Conservation (phyloP, 768 basidiomycete species). For the Trametes cinnabarina region DNA sequence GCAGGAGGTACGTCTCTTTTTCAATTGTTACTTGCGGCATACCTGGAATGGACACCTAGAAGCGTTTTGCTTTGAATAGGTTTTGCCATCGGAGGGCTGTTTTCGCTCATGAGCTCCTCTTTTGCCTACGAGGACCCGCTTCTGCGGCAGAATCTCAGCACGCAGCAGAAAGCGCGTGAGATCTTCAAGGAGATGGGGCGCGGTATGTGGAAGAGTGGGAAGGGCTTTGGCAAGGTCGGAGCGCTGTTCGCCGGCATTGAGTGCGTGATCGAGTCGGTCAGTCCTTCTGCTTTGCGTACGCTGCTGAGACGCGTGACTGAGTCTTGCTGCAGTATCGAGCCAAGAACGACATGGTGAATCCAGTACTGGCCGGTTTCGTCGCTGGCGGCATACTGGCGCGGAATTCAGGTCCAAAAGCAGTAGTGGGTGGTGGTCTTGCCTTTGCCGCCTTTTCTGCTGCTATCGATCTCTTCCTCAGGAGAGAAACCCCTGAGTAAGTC, state of each 20-base stretch:
- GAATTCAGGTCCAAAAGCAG: conserved; percentile 83
- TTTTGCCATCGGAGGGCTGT: conserved; percentile 90
- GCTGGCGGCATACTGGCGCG: conserved; percentile 88
- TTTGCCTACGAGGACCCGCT: conserved; percentile 95
- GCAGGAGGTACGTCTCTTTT: conserved; percentile 63
- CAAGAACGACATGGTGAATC: conserved; percentile 92
- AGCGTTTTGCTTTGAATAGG: conserved; percentile 46
- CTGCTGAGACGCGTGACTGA: background rate
- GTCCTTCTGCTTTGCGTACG: conserved; percentile 34
- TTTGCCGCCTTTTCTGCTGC: conserved; percentile 93
- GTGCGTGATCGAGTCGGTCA: conserved; percentile 90
- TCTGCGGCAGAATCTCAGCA: conserved; percentile 60
- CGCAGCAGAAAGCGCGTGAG: conserved; percentile 75
- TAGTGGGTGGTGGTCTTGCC: conserved; percentile 82
- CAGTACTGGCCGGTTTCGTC: conserved; percentile 82
- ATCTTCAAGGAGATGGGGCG: conserved; percentile 94
- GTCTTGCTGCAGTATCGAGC: conserved; percentile 74
- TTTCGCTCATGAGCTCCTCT: conserved; percentile 93
- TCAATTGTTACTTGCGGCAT: background rate
- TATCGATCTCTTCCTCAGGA: conserved; percentile 82
- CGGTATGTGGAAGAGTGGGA: conserved; percentile 87
- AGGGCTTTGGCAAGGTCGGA: conserved; percentile 92
- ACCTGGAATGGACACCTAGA: conserved; percentile 20
- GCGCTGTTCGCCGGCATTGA: conserved; percentile 93
- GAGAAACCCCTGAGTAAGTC: conserved; percentile 76